Percentiles rank a stretch among this genome's conserved stretches.
These are phyloP conservation scores for Malus hybrid DNA, from an alignment of 331 rosid species.

Conservation along the genomic window DNA sequence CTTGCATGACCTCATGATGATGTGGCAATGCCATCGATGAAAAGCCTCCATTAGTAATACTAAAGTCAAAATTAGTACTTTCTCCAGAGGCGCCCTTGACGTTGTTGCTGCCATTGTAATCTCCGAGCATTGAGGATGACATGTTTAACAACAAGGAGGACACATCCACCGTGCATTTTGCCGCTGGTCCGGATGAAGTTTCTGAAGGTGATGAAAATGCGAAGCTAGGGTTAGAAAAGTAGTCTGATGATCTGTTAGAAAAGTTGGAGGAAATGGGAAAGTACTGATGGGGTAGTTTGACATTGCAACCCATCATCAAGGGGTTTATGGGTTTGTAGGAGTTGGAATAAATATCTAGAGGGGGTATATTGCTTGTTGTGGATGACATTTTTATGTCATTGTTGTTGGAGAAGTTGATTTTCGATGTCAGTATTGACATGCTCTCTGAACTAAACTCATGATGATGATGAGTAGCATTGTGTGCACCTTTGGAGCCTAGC, in stretches of 20 bases:
- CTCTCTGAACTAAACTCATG: slow-evolving; percentile 33
- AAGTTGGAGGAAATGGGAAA: slow-evolving; percentile 18
- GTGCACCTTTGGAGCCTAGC: neutral
- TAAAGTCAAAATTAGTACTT: slow-evolving; percentile 21
- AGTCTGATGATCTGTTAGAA: slow-evolving; percentile 20
- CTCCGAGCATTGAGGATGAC: slow-evolving; percentile 71
- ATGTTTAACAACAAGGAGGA: slow-evolving; percentile 64
- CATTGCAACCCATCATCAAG: neutral
- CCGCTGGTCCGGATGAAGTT: slow-evolving; percentile 8
- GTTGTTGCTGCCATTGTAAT: slow-evolving; percentile 6
- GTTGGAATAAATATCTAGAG: slow-evolving; percentile 34
- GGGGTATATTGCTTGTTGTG: slow-evolving; percentile 16
- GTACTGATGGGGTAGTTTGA: slow-evolving; percentile 27
- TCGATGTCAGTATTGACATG: slow-evolving; percentile 26
- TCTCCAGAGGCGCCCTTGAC: slow-evolving; percentile 22
- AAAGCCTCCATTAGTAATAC: slow-evolving; percentile 16
- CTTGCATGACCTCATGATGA: slow-evolving; percentile 27
- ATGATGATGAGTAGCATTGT: neutral
- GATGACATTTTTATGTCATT: slow-evolving; percentile 27
- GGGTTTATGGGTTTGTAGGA: slow-evolving; percentile 24
- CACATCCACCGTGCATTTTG: slow-evolving; percentile 40
- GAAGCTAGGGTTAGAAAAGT: slow-evolving; percentile 19
- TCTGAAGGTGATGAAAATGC: slow-evolving; percentile 34
- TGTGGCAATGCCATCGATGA: slow-evolving; percentile 28
- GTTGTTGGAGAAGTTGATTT: slow-evolving; percentile 25